Percentiles rank a stretch among this genome's conserved stretches.
These are phyloP conservation scores for Corylus americana DNA, from an alignment of 306 rosid species.

Conservation along the genomic window DNA sequence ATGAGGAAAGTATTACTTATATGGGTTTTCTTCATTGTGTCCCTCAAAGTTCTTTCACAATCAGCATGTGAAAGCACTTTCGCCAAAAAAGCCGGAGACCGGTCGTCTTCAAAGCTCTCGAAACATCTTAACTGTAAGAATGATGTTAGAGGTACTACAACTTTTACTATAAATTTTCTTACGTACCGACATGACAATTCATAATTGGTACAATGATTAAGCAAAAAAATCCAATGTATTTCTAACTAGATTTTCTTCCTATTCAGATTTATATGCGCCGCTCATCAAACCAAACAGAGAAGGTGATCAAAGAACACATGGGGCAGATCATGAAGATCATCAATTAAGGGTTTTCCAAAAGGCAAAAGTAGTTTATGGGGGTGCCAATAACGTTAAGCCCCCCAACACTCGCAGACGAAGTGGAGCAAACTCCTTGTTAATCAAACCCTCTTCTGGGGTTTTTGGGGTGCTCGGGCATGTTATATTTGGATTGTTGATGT, in stretches of 20 bases:
- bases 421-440: conserved; percentile 24
- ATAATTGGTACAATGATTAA: too few species aligned
- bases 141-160: background rate
- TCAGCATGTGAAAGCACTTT: conserved; percentile 31
- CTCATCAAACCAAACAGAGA: conserved; percentile 24
- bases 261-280: conserved; percentile 30
- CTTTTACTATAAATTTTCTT: background rate
- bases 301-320: conserved; percentile 22
- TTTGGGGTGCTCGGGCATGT: conserved; percentile 21
- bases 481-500: conserved; percentile 30
- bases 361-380: conserved; percentile 33
- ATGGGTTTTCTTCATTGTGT: conserved; percentile 35
- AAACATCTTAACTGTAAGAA: conserved; percentile 35
- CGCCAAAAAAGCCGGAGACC: conserved; percentile 14
- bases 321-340: conserved; percentile 29
- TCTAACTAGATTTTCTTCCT: conserved; percentile 1
- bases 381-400: conserved; percentile 35
- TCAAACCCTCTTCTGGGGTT: conserved; percentile 30
- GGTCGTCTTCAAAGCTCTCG: conserved; percentile 19
- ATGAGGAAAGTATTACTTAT: conserved; percentile 22
- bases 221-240: background rate
- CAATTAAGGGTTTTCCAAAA: conserved; percentile 8
- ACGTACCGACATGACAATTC: too few species aligned
- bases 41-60: conserved; percentile 29
- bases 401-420: conserved; percentile 5